A percentile compares a stretch with the other conserved stretches of the same genome.
phyloP scores from a whole-genome alignment of 1,284 basidiomycete species.

The Coniferiporia sulphurascens region DNA sequence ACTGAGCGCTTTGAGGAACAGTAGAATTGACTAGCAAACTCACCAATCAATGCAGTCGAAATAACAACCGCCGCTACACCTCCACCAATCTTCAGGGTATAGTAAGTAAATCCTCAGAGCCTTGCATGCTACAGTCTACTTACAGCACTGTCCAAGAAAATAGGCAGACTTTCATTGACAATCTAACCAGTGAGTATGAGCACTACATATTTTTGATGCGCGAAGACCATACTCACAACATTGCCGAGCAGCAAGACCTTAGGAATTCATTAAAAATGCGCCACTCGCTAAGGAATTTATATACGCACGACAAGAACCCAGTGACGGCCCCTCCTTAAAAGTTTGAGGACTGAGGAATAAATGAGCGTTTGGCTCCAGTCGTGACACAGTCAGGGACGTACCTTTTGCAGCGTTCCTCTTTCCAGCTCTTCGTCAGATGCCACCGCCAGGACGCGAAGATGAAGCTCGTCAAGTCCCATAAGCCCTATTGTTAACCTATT shows the following conservation, averaged over 20 bases:
- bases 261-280: constrained; percentile 6
- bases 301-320: constrained; percentile 87
- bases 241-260: constrained; percentile 80
- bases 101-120: not conserved
- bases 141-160: constrained; percentile 88
- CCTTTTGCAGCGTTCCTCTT: constrained; percentile 67
- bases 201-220: too few species aligned
- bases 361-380: not conserved
- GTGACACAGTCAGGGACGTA: constrained; percentile 24
- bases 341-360: constrained; percentile 53
- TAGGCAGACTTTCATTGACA: constrained; percentile 89
- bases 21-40: constrained; percentile 24
- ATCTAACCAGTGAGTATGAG: constrained; percentile 42
- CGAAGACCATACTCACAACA: constrained; percentile 53
- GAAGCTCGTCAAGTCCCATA: constrained; percentile 93
- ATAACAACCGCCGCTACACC: constrained; percentile 81
- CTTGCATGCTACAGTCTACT: constrained; percentile 26
- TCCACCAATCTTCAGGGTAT: constrained; percentile 60
- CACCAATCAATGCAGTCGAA: constrained; percentile 80
- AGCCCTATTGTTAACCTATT: constrained; percentile 79
- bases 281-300: not conserved
- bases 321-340: constrained; percentile 81
- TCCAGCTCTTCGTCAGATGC: constrained; percentile 73
- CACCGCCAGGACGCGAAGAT: constrained; percentile 79
- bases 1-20: not conserved